Evolutionary conservation across 352 stramenopile species (phyloP), one percentile per base, ranked within the genome.

Genomic region (Thalassiosira ordinaria): DNA sequence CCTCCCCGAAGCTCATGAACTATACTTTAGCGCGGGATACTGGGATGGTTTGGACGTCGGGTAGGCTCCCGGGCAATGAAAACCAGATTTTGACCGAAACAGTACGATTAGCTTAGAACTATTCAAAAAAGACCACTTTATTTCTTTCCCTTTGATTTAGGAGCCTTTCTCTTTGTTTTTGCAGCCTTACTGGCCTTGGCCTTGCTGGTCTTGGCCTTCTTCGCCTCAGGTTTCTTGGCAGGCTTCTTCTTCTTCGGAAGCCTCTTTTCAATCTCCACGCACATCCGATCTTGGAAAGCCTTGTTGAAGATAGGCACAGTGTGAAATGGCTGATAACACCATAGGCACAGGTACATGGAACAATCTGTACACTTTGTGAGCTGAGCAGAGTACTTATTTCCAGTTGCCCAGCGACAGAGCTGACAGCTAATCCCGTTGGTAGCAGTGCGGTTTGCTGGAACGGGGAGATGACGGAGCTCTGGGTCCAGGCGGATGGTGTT

Each of bases 271-370:
- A 39, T 41, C 22, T 62, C 53, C 16, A 41, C 24, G 31, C 22
- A 41, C 29, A 22, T 44, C 6, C 22, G 13, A 20, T n/a, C 53
- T 39, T 41, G 26, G 13, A 62, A 33, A 22, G 53, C 53, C 16
- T 62, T 39, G 16, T 62, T 22, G 31, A 62, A 41, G 16, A 44
- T 39, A n/a, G 26, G 2, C 7, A 41, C 4, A 16, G n/a, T 26
- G 37, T 68, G 59, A 24, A 41, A 68, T 14, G 22, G 59, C 2
- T 68, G 14, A 18, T 39, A 68, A 41, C 59, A 68, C 29, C 37
- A 39, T 18, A n/a, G 13, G 26, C 59, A 68, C 8, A 68, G 37
- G 22, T 46, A 1, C 7, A 55, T 41, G 16, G 2, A 3, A 13
- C 59, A 68, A 31, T 33, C 37, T 7, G 18, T 26, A n/a, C 31